These are phyloP conservation scores for Yarrowia sp. DNA, from an alignment of 805 yeast genomes.

Conservation along the genomic window DNA sequence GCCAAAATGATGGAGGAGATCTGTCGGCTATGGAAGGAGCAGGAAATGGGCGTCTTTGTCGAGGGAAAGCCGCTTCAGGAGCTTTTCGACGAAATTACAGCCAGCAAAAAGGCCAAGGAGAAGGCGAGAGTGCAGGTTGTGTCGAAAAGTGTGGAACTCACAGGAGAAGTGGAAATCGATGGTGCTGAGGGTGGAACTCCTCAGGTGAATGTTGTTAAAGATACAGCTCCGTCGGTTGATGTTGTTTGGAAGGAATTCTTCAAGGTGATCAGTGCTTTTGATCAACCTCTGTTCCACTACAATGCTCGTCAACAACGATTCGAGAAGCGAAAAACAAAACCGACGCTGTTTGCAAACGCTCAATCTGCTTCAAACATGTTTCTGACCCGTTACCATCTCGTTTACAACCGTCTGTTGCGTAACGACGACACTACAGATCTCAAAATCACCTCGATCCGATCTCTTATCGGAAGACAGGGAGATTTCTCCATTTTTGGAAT, in stretches of 20 bases:
- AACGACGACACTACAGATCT: slow-evolving; percentile 57
- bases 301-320: slow-evolving; percentile 70
- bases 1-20: slow-evolving; percentile 75
- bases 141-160: slow-evolving; percentile 1
- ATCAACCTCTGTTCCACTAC: slow-evolving; percentile 70
- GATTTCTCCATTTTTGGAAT: slow-evolving; percentile 81
- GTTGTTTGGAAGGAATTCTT: slow-evolving; percentile 79
- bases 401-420: slow-evolving; percentile 74
- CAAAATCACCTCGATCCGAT: slow-evolving; percentile 75
- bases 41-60: slow-evolving; percentile 83
- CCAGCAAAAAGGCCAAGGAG: slow-evolving; percentile 37
- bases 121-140: slow-evolving; percentile 18
- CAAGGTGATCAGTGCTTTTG: slow-evolving; percentile 65
- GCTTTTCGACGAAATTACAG: slow-evolving; percentile 65
- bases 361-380: slow-evolving; percentile 45
- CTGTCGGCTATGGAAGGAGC: slow-evolving; percentile 85
- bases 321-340: slow-evolving; percentile 46
- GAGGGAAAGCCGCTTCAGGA: slow-evolving; percentile 74
- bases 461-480: slow-evolving; percentile 85
- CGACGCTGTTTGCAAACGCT: slow-evolving; percentile 44
- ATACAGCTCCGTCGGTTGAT: slow-evolving; percentile 4
- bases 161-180: slow-evolving; percentile 17
- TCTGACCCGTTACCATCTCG: slow-evolving; percentile 62
- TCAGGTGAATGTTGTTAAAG: neutral
- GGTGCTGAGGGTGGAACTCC: neutral